Base-by-base conservation (phyloP, 129 eudicot genomes). In the Saussurea involucrata region DNA sequence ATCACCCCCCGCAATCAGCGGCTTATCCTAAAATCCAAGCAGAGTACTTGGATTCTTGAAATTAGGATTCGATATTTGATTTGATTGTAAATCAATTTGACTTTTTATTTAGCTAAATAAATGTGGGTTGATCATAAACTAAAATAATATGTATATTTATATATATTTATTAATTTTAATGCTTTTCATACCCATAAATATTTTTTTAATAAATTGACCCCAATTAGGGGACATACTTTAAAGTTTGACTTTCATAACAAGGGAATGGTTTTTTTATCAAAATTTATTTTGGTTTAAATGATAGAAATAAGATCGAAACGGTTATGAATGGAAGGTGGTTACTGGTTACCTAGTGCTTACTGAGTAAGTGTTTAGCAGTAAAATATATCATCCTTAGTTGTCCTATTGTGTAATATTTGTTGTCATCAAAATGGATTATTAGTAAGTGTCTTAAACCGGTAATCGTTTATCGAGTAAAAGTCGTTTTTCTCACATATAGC, bases 1-100 rank as follows among this genome's bases (percentile, higher is more conserved):
- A 78, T 69, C 71, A 71, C 6, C 72, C 77, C 77, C 83, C 83
- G 77, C 77, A 71, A 79, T 79, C 72, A 79, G 71, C 83, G 77
- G 72, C 72, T 71, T 78, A 63, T 79, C 71, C 71, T 79, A 79
- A 71, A 71, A 79, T 71, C 66, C 83, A 71, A 79, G 71, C 27
- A 70, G 12, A n/a, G 76, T 71, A 78, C 82, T 60, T 78, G 49
- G 77, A 70, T 78, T 78, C 77, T 71, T 40, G 49, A 61, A 15
- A 78, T 71, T 71, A 61, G 24, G 40, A 79, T 78, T 69, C 34
- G 71, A 78, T 69, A 69, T 78, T 77, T 77, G 81, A 78, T 79
- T 78, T 71, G 77, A 78, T 78, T 63, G 37, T 27, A 71, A 75
- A 64, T 42, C 31, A 65, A 28, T 71, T 27, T 24, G 55, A 4